A percentile compares a stretch with the other conserved stretches of the same genome.
Evolutionary conservation across 495 filamentous ascomycete genomes (phyloP).

Genomic region (Aspergillus panamensis): DNA sequence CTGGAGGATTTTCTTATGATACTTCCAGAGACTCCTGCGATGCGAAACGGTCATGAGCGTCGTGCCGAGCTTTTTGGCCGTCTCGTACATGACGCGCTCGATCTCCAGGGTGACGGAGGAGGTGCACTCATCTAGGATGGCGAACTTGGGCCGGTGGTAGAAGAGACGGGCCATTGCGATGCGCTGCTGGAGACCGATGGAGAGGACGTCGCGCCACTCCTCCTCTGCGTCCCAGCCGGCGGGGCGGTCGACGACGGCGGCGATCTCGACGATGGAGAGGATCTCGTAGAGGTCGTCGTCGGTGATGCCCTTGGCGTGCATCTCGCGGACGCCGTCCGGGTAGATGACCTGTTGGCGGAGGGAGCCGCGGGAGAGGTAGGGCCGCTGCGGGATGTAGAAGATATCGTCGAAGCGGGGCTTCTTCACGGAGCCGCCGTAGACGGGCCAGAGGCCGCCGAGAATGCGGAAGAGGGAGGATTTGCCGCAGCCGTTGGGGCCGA

Average conservation of each 20-base stretch:
- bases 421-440: conserved; percentile 88
- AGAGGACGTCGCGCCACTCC: conserved; percentile 92
- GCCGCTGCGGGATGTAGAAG: conserved; percentile 97
- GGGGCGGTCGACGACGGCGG: conserved; percentile 74
- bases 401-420: conserved; percentile 88
- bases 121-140: conserved; percentile 96
- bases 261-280: conserved; percentile 75
- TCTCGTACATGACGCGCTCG: conserved; percentile 95
- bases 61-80: conserved; percentile 83
- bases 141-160: conserved; percentile 85
- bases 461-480: conserved; percentile 96
- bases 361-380: conserved; percentile 83
- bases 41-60: conserved; percentile 97
- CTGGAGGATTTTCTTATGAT: conserved; percentile 88
- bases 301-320: conserved; percentile 78
- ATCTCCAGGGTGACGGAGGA: conserved; percentile 88
- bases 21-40: conserved; percentile 89
- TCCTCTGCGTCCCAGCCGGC: conserved; percentile 91
- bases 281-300: conserved; percentile 77
- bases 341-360: conserved; percentile 96
- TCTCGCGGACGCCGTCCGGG: conserved; percentile 81
- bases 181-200: conserved; percentile 90
- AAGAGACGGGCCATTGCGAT: conserved; percentile 96
- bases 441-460: conserved; percentile 95
- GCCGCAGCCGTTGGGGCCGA: conserved; percentile 95